Conservation (phyloP, 129 eudicot species). For the Scalesia atractyloides region DNA sequence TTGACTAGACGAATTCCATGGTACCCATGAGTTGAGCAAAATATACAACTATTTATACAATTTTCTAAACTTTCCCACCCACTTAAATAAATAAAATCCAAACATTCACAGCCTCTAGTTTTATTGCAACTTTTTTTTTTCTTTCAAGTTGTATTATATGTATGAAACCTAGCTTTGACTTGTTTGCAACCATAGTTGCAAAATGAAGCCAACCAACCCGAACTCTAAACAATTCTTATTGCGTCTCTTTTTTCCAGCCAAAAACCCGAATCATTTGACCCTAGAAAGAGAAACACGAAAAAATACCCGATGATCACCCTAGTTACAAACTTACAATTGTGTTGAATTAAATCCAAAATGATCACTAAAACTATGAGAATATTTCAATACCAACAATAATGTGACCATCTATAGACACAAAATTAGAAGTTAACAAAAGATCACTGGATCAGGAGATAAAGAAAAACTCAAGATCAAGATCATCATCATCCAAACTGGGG, state of each 20-base stretch:
- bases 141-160: neutral
- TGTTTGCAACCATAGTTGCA: neutral
- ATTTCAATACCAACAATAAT: constrained; percentile 4
- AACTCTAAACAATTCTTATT: too few relatives aligned
- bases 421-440: neutral
- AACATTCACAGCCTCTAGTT: neutral
- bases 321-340: neutral
- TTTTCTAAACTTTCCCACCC: neutral
- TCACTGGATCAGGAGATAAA: constrained; percentile 24
- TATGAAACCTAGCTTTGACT: neutral
- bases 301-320: too few relatives aligned
- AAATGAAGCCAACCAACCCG: too few relatives aligned
- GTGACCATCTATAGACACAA: constrained; percentile 9
- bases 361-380: neutral
- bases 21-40: too few relatives aligned
- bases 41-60: too few relatives aligned
- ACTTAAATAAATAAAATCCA: neutral
- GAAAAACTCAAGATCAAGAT: constrained; percentile 36
- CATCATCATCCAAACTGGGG: constrained; percentile 33
- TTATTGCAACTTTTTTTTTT: neutral
- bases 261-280: too few relatives aligned
- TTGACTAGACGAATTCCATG: too few relatives aligned
- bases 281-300: too few relatives aligned
- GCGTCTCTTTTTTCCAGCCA: too few relatives aligned
- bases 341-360: neutral